Evolutionary conservation across 2,329 filamentous ascomycete genomes (phyloP).

Genomic region (Aspergillus unguis): DNA sequence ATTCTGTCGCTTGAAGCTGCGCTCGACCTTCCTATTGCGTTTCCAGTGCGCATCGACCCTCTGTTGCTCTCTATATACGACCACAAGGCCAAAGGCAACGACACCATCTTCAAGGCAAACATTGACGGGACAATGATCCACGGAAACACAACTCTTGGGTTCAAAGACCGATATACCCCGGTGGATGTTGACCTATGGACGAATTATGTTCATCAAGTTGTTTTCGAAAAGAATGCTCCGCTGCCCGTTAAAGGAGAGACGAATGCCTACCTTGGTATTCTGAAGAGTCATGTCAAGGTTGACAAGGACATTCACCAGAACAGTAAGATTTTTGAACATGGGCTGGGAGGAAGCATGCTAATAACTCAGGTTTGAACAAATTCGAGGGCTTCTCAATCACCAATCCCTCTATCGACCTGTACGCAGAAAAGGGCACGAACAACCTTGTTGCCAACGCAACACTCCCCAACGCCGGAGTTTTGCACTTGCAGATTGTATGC

Average conservation of each 20-base stretch:
- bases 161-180: slow-evolving; percentile 22
- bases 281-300: slow-evolving; percentile 34
- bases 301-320: slow-evolving; percentile 35
- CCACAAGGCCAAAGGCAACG: slow-evolving; percentile 24
- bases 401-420: slow-evolving; percentile 46
- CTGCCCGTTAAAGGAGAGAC: slow-evolving; percentile 29
- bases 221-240: slow-evolving; percentile 25
- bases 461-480: slow-evolving; percentile 57
- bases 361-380: slow-evolving; percentile 49
- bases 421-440: slow-evolving; percentile 41
- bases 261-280: slow-evolving; percentile 28
- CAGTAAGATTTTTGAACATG: slow-evolving; percentile 22
- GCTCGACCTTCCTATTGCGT: slow-evolving; percentile 33
- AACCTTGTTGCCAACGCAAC: slow-evolving; percentile 54
- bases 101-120: slow-evolving; percentile 27
- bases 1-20: slow-evolving; percentile 35
- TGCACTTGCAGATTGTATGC: slow-evolving; percentile 51
- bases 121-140: slow-evolving; percentile 26
- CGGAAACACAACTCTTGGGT: slow-evolving; percentile 36
- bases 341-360: neutral
- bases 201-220: slow-evolving; percentile 31
- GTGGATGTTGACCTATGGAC: slow-evolving; percentile 29
- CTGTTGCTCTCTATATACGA: slow-evolving; percentile 35
- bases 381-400: slow-evolving; percentile 50
- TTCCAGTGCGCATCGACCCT: slow-evolving; percentile 38